Percentiles rank a stretch among this genome's conserved stretches.
These are phyloP conservation scores for Penicillium paradoxum DNA, from an alignment of 495 filamentous ascomycete species.

Conservation along the genomic window DNA sequence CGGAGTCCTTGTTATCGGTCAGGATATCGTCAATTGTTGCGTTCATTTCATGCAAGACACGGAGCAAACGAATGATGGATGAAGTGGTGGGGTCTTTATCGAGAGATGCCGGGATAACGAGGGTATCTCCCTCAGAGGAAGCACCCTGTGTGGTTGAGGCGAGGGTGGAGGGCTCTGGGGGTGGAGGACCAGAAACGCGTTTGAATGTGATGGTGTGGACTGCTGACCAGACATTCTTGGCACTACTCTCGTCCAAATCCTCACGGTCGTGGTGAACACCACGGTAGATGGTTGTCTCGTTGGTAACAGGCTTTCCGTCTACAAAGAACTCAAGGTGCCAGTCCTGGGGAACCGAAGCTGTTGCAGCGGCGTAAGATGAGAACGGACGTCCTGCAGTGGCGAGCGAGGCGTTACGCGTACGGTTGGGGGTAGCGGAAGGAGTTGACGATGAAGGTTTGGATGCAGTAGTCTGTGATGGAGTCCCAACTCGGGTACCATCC, in stretches of 20 bases:
- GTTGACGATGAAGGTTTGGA: conserved; percentile 46
- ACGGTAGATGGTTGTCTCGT: conserved; percentile 94
- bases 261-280: conserved; percentile 75
- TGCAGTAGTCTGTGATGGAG: conserved; percentile 63
- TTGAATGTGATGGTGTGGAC: conserved; percentile 90
- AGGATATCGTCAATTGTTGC: conserved; percentile 94
- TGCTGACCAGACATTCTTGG: conserved; percentile 79
- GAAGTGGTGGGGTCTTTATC: conserved; percentile 77
- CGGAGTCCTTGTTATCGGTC: conserved; percentile 70
- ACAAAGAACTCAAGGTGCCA: conserved; percentile 98
- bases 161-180: conserved; percentile 67
- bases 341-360: conserved; percentile 69
- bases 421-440: conserved; percentile 28
- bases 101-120: conserved; percentile 73
- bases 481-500: conserved; percentile 85
- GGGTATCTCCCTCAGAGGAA: conserved; percentile 38
- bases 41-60: conserved; percentile 90
- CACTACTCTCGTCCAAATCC: conserved; percentile 59
- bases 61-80: conserved; percentile 81
- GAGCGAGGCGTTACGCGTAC: conserved; percentile 34
- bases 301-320: conserved; percentile 73
- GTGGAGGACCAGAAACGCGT: conserved; percentile 81
- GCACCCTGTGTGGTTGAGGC: conserved; percentile 47
- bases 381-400: conserved; percentile 45
- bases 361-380: conserved; percentile 76